Evolutionary conservation across 2,329 filamentous ascomycete species (phyloP), one percentile per base, ranked within the genome.

Genomic region (Penicillium psychrosexuale): DNA sequence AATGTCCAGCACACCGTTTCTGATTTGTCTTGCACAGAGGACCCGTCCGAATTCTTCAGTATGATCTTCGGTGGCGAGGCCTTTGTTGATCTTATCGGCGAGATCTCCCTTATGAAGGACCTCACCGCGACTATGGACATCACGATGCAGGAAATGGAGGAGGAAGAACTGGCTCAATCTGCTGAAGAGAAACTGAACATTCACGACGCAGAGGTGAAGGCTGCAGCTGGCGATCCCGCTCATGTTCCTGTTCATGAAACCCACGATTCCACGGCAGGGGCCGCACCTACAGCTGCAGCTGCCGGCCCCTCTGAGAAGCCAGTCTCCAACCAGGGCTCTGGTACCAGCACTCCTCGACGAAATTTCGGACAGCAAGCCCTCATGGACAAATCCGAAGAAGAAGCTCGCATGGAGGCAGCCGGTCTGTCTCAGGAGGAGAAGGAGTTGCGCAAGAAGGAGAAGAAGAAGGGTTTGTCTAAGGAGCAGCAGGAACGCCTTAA

Each of bases 61-160:
- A 95, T 92, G 80, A 99, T 99, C 66, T 99, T 99, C 70, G 94
- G 94, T 65, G 94, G 94, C 57, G 93, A 97, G 66, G 91, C 93
- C 12, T 99, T 99, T 69, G 81, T 88, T 58, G 93, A 99, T 78
- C 91, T 94, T 81, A 97, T 99, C 69, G 94, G 94, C 63, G 94
- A 99, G 81, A 96, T 99, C 65, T 94, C 90, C 47, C 84, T 99
- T 55, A 97, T 99, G 90, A 97, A 97, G 79, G 94, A 99, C 69
- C 82, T 99, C 51, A 97, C 93, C 17, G 91, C 91, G 68, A 96
- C 92, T 42, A 97, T 99, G 93, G 94, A 99, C 68, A 97, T 99
- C 63, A 92, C 91, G 19, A 93, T 91, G 86, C 82, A 89, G 53
- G 86, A 86, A 58, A 84, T 85, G 72, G 90, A 91, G 66, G 87